A percentile compares a stretch with the other conserved stretches of the same genome.
phyloP scores from a whole-genome alignment of 371 early-diverging fungal genomes.

The Thermomucor indicae-seudaticae region DNA sequence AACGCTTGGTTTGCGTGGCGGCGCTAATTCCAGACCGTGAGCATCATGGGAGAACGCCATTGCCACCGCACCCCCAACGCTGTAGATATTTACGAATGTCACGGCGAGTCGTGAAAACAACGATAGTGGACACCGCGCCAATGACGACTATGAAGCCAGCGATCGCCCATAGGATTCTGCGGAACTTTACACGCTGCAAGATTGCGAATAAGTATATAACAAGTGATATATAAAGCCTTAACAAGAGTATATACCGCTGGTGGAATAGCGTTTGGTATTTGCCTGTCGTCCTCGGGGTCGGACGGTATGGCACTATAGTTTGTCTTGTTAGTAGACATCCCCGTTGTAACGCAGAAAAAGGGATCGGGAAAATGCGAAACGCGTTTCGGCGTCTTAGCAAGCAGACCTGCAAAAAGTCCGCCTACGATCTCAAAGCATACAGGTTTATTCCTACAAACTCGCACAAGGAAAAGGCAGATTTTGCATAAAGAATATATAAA shows the following conservation, averaged over 20 bases:
- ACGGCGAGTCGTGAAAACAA: conserved; percentile 7
- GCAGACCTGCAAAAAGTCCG: too few species aligned
- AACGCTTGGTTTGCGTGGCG: conserved; percentile 70
- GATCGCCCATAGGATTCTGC: not conserved
- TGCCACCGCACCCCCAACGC: not conserved
- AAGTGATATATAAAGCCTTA: not conserved
- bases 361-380: too few species aligned
- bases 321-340: conserved; percentile 2
- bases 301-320: conserved; percentile 14
- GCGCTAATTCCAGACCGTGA: not conserved
- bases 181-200: not conserved
- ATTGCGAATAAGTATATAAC: not conserved
- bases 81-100: not conserved
- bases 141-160: conserved; percentile 4
- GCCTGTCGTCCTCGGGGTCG: conserved; percentile 7
- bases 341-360: too few species aligned
- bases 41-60: too few species aligned
- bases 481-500: too few species aligned
- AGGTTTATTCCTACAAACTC: too few species aligned
- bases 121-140: conserved; percentile 12
- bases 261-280: not conserved
- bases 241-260: not conserved
- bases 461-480: too few species aligned
- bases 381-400: too few species aligned
- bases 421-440: too few species aligned